These are phyloP conservation scores for Protea cynaroides DNA, from an alignment of 164 flowering plant species.

Conservation along the genomic window DNA sequence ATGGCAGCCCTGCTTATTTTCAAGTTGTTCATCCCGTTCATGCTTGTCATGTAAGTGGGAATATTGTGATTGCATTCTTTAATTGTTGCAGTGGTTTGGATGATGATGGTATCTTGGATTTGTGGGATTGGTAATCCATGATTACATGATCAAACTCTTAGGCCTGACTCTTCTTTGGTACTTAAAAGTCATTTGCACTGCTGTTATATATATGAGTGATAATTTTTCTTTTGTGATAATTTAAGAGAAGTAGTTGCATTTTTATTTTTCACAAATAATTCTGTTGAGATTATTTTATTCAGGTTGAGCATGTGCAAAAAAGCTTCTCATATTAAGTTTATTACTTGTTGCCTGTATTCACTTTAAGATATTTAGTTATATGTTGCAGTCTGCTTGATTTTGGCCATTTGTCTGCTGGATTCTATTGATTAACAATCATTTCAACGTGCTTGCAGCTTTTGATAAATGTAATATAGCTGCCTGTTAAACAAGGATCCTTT, in stretches of 20 bases:
- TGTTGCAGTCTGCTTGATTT: background rate
- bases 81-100: background rate
- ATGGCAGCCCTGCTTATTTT: conserved; percentile 91
- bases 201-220: too few relatives aligned
- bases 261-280: too few relatives aligned
- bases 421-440: background rate
- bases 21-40: conserved; percentile 90
- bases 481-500: background rate
- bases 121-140: too few relatives aligned
- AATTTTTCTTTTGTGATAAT: too few relatives aligned
- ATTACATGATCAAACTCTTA: too few relatives aligned
- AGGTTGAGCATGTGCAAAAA: background rate
- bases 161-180: background rate
- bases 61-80: background rate
- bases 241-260: too few relatives aligned
- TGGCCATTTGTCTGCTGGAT: background rate
- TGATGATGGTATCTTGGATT: too few relatives aligned
- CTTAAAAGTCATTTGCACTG: background rate
- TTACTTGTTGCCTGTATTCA: background rate
- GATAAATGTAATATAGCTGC: background rate
- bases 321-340: background rate
- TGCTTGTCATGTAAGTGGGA: conserved; percentile 91
- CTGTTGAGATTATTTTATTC: too few relatives aligned
- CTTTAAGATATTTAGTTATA: background rate
- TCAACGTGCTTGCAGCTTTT: background rate